These are phyloP conservation scores for Parafenestella ontariensis DNA, from an alignment of 2,329 filamentous ascomycete genomes.

Conservation along the genomic window DNA sequence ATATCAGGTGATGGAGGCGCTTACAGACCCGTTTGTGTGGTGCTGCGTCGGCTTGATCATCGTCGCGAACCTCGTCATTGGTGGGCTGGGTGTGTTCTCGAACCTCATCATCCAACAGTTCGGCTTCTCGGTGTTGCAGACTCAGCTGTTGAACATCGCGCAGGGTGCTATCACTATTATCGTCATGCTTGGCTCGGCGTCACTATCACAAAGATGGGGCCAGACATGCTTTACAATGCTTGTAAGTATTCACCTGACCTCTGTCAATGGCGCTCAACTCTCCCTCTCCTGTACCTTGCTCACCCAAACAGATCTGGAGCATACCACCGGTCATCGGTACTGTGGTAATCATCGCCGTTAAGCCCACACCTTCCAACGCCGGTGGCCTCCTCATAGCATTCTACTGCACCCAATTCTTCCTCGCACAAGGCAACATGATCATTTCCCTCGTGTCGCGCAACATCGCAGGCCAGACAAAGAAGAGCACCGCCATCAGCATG, in stretches of 20 bases:
- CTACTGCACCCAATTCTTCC: conserved; percentile 38
- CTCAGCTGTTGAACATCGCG: conserved; percentile 40
- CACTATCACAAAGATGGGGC: conserved; percentile 17
- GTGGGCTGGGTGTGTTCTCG: conserved; percentile 48
- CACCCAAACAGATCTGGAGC: not conserved
- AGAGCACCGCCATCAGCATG: conserved; percentile 14
- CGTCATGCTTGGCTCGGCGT: conserved; percentile 33
- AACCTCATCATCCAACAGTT: conserved; percentile 42
- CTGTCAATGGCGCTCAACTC: not conserved
- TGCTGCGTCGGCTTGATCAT: conserved; percentile 31
- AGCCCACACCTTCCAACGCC: conserved; percentile 20
- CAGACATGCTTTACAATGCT: conserved; percentile 33
- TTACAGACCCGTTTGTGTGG: conserved; percentile 33
- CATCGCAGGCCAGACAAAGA: conserved; percentile 28
- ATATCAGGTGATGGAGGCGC: conserved; percentile 30
- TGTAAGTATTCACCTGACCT: conserved; percentile 1
- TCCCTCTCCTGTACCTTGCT: not conserved
- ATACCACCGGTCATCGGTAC: conserved; percentile 28
- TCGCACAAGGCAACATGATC: conserved; percentile 26
- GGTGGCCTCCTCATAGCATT: conserved; percentile 36
- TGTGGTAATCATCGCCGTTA: conserved; percentile 26
- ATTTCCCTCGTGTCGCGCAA: conserved; percentile 21
- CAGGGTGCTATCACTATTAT: conserved; percentile 33
- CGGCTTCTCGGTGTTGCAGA: conserved; percentile 35
- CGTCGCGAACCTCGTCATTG: conserved; percentile 37